A percentile compares a stretch with the other conserved stretches of the same genome.
phyloP scores from a whole-genome alignment of 306 rosid genomes.

The Amphicarpaea edgeworthii region DNA sequence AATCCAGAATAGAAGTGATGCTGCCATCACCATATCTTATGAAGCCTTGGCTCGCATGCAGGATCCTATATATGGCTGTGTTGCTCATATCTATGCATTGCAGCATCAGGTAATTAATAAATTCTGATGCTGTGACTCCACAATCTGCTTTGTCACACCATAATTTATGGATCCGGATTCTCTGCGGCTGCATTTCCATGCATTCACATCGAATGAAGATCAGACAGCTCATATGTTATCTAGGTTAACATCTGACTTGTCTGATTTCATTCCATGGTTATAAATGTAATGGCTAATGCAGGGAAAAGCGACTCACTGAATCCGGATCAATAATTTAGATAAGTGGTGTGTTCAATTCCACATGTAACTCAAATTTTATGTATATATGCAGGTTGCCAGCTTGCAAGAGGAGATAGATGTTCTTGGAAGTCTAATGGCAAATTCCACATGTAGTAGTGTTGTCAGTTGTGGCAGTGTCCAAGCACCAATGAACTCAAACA shows the following conservation, averaged over 20 bases:
- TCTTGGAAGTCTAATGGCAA: constrained; percentile 65
- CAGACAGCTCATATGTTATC: neutral
- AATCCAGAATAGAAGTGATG: constrained; percentile 68
- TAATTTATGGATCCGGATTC: neutral
- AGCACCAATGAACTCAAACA: constrained; percentile 40
- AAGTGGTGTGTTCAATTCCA: neutral
- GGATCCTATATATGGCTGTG: constrained; percentile 83
- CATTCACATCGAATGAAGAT: neutral
- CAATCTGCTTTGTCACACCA: neutral
- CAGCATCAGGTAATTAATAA: constrained; percentile 95
- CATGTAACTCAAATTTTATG: neutral
- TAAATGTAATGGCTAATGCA: neutral
- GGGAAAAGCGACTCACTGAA: neutral
- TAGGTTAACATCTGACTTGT: neutral
- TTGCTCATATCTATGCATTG: constrained; percentile 80
- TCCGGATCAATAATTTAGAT: neutral
- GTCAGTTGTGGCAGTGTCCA: constrained; percentile 51
- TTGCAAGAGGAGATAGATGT: constrained; percentile 90
- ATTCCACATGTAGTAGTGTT: constrained; percentile 33
- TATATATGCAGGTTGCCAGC: constrained; percentile 65
- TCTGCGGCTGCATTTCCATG: neutral
- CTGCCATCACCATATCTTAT: constrained; percentile 77
- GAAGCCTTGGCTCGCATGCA: constrained; percentile 87
- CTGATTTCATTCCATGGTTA: neutral
- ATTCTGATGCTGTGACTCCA: neutral